phyloP scores from a whole-genome alignment of 306 rosid genomes.

The Prosopis cineraria region DNA sequence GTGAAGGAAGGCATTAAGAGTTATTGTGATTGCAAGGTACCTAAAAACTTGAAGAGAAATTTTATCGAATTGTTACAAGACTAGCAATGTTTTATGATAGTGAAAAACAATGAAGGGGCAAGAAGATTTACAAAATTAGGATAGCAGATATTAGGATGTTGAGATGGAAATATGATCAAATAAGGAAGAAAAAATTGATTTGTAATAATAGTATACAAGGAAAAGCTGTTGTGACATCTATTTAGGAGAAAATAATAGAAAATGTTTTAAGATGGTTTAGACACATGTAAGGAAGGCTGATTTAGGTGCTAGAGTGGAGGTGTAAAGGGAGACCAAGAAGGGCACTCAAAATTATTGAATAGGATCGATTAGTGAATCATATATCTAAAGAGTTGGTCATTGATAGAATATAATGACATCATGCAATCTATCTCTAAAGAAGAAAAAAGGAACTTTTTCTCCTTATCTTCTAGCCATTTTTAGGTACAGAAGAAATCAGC shows the following conservation, averaged over 20 bases:
- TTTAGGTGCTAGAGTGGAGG: not conserved
- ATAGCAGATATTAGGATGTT: not conserved
- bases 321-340: not conserved
- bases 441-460: not conserved
- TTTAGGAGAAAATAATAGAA: not conserved
- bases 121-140: not conserved
- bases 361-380: not conserved
- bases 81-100: not conserved
- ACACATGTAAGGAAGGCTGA: not conserved
- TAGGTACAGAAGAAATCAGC: conserved; percentile 11
- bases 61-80: not conserved
- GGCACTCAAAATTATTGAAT: not conserved
- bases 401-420: too few relatives aligned
- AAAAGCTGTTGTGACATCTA: not conserved
- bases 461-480: not conserved
- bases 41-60: not conserved
- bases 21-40: not conserved
- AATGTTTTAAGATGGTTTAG: not conserved
- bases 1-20: not conserved
- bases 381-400: not conserved
- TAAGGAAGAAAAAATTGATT: not conserved
- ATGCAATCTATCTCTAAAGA: too few relatives aligned
- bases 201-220: not conserved
- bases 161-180: not conserved
- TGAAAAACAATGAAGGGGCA: not conserved